Evolutionary conservation across 495 filamentous ascomycete genomes (phyloP).

Genomic region (Rostrohypoxylon terebratum): DNA sequence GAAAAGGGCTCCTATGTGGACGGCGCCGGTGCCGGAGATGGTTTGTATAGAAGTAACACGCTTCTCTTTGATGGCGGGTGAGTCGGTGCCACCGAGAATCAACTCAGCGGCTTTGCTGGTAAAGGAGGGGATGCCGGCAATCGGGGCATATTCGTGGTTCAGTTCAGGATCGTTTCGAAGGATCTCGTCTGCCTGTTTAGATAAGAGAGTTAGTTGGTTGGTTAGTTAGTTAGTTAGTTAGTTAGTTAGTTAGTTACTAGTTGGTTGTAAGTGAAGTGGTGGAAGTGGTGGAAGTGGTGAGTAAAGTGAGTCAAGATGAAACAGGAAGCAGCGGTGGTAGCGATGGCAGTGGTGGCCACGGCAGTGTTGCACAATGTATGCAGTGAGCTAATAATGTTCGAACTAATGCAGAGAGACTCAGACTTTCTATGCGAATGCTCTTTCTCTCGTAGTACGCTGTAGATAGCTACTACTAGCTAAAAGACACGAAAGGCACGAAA

Average conservation of each 20-base stretch:
- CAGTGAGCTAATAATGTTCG: constrained; percentile 48
- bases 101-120: constrained; percentile 90
- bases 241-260: no score
- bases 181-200: constrained; percentile 82
- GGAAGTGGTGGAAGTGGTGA: constrained; percentile 44
- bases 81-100: constrained; percentile 78
- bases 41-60: constrained; percentile 81
- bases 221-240: no score
- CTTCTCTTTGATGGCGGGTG: constrained; percentile 85
- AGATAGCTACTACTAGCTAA: neutral
- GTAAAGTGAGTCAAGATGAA: constrained; percentile 18
- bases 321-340: neutral
- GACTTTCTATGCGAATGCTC: neutral
- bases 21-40: constrained; percentile 91
- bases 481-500: neutral
- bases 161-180: constrained; percentile 86
- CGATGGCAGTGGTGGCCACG: no score
- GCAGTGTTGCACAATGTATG: constrained; percentile 4
- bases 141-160: constrained; percentile 99
- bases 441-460: neutral
- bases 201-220: no score
- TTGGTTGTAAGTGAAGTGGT: no score
- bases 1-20: constrained; percentile 90
- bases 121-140: constrained; percentile 86
- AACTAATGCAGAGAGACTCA: constrained; percentile 39